Percentiles rank a stretch among this genome's conserved stretches.
These are phyloP conservation scores for Erodium trifolium DNA, from an alignment of 441 rosid genomes.

Conservation along the genomic window DNA sequence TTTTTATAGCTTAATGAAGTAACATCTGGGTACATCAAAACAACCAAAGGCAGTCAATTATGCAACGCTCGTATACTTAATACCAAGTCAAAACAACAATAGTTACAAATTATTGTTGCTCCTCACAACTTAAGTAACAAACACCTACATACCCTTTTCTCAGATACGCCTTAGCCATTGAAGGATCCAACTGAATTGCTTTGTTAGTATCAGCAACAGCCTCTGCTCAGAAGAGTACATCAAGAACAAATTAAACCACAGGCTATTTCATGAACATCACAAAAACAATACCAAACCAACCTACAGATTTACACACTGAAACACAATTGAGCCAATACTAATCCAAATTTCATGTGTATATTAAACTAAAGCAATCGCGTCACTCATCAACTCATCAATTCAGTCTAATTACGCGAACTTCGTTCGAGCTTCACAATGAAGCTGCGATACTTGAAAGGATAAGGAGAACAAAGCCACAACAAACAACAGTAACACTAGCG, in stretches of 20 bases:
- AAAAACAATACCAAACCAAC: background rate
- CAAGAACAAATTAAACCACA: background rate
- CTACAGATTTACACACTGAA: no score
- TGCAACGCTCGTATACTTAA: background rate
- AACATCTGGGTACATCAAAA: background rate
- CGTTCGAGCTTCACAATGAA: background rate
- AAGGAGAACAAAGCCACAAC: no score
- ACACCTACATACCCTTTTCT: constrained; percentile 39
- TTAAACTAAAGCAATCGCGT: background rate
- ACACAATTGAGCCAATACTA: no score
- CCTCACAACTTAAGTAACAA: background rate
- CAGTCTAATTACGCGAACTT: background rate
- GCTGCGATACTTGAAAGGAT: background rate
- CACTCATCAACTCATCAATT: background rate
- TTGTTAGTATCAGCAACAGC: constrained; percentile 45
- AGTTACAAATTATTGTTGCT: background rate
- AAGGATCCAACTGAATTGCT: constrained; percentile 46
- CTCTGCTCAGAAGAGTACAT: constrained; percentile 29
- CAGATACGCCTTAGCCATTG: constrained; percentile 38
- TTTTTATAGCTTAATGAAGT: background rate
- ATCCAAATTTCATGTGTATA: background rate
- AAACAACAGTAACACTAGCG: background rate
- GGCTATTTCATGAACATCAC: background rate
- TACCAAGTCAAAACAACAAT: background rate
- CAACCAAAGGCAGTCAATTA: background rate